Conservation (phyloP, 2,329 filamentous ascomycete genomes). For the Phaeosphaeriaceae sp. region DNA sequence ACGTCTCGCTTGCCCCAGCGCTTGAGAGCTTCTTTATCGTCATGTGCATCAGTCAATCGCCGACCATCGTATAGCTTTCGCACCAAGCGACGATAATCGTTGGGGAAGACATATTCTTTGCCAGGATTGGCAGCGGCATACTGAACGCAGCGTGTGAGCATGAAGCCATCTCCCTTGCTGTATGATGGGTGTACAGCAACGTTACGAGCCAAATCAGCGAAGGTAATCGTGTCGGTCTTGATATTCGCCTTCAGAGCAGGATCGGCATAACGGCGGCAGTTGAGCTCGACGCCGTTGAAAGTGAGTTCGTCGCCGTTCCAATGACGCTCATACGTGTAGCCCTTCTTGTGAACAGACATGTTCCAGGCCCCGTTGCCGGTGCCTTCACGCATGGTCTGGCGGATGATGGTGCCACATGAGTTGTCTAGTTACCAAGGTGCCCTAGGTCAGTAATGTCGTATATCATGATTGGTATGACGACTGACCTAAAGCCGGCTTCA, state of each 20-base stretch:
- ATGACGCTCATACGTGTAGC: background rate
- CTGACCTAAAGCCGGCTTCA: background rate
- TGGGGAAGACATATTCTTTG: background rate
- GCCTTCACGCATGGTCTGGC: background rate
- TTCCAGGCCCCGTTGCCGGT: background rate
- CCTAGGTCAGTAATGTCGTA: background rate
- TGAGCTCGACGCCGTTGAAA: background rate
- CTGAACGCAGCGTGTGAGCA: constrained; percentile 3
- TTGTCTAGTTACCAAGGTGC: background rate
- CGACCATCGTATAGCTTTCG: constrained; percentile 3
- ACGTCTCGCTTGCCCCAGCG: constrained; percentile 10
- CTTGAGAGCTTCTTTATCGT: background rate
- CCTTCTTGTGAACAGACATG: background rate
- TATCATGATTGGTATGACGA: background rate
- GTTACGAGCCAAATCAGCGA: constrained; percentile 3
- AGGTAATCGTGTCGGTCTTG: background rate
- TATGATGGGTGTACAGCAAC: background rate
- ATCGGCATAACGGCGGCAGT: background rate
- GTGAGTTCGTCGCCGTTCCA: background rate
- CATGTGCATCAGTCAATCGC: background rate
- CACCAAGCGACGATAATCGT: background rate
- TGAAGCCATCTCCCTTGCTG: background rate
- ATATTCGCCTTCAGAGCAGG: background rate
- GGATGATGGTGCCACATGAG: background rate
- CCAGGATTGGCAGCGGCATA: constrained; percentile 1